Base-by-base conservation (phyloP, 2,329 filamentous ascomycete species). In the Alternaria sp. region DNA sequence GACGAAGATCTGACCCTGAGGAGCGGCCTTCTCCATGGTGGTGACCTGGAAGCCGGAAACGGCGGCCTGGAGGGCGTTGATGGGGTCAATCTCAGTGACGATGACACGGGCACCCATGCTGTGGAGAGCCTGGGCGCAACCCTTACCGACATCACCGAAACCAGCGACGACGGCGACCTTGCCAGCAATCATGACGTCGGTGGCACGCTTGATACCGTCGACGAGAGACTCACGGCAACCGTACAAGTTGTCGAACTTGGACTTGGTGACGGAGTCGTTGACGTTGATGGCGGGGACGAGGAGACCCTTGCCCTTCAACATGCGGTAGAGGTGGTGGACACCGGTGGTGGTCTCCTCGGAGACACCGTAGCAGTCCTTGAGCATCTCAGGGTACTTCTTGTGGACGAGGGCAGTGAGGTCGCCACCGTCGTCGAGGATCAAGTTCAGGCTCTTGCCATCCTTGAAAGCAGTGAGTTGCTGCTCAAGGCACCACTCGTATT, bases 211-310 rank as follows among this genome's bases (percentile, higher is more conserved):
- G 90, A 99, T 98, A 82, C 95, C 95, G 83, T 99, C 95, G 78
- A 99, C 90, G 76, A 99, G 91, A 68, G 94, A 97, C 87, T 98
- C 95, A 81, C 93, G 91, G 93, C 95, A 98, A 80, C 95, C 94
- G 89, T 98, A 99, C 71, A 98, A 86, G 90, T 99, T 99, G 89
- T 98, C 95, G 82, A 99, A 99, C 89, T 99, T 99, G 85, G 93
- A 97, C 91, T 98, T 99, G 84, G 95, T 99, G 81, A 99, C 94
- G 62, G 92, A 94, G 90, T 99, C 94, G 87, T 99, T 98, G 88
- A 99, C 94, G 84, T 99, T 99, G 90, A 98, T 80, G 83, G 94
- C 88, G 73, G 95, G 95, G 72, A 97, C 92, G 67, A 97, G 90
- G 70, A 98, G 93, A 60, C 80, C 80, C 81, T 88, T 88, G 79